These are phyloP conservation scores for Sordariomycetes sp. DNA, from an alignment of 2,329 filamentous ascomycete species.

Conservation along the genomic window DNA sequence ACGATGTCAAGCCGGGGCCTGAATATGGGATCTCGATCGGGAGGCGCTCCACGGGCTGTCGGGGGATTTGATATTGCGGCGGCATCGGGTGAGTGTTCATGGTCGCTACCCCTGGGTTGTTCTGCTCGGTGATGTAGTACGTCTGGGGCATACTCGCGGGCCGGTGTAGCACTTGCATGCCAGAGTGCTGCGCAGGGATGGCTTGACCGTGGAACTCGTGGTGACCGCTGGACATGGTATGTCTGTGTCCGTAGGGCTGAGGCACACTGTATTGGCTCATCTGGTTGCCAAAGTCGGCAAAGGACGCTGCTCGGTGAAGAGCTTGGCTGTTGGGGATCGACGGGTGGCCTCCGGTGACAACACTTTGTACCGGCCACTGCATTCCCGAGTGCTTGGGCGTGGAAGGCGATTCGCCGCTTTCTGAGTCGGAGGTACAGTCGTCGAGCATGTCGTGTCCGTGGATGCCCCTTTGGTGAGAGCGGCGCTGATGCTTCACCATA, in stretches of 20 bases:
- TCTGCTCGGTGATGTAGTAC: slow-evolving; percentile 48
- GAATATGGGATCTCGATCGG: slow-evolving; percentile 36
- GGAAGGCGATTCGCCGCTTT: slow-evolving; percentile 42
- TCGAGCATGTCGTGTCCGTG: slow-evolving; percentile 39
- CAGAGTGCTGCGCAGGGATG: slow-evolving; percentile 28
- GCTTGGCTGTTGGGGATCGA: slow-evolving; percentile 21
- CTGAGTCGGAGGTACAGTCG: slow-evolving; percentile 42
- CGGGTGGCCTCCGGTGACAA: slow-evolving; percentile 19
- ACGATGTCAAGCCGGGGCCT: slow-evolving; percentile 29
- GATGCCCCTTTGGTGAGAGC: slow-evolving; percentile 45
- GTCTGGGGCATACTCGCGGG: slow-evolving; percentile 30
- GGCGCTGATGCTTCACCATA: slow-evolving; percentile 54
- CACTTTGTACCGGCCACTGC: slow-evolving; percentile 33
- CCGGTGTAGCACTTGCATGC: slow-evolving; percentile 33
- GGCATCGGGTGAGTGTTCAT: slow-evolving; percentile 40
- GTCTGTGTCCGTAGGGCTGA: slow-evolving; percentile 25
- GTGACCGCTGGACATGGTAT: slow-evolving; percentile 27
- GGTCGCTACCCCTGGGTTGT: slow-evolving; percentile 47
- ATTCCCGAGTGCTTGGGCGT: slow-evolving; percentile 41
- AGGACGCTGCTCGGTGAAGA: slow-evolving; percentile 39
- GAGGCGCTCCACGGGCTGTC: slow-evolving; percentile 28
- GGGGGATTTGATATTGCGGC: slow-evolving; percentile 37
- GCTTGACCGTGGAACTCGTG: slow-evolving; percentile 29
- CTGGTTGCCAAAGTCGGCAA: slow-evolving; percentile 39
- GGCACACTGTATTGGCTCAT: slow-evolving; percentile 15